phyloP scores from a whole-genome alignment of 805 yeast species.

The Kuraishia borneana region DNA sequence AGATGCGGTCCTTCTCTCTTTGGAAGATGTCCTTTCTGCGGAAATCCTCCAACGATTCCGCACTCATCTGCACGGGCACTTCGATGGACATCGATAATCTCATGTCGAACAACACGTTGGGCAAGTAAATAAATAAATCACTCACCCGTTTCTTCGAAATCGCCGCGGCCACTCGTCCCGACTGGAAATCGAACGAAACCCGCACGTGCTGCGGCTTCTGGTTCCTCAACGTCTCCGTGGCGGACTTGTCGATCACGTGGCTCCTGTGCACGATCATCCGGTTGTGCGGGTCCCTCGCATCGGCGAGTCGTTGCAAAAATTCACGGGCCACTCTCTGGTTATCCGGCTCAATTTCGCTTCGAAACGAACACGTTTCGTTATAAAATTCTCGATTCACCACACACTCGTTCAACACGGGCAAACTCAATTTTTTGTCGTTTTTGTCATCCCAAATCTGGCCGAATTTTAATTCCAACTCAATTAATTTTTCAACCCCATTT shows the following conservation, averaged over 20 bases:
- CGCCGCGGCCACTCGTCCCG: slow-evolving; percentile 56
- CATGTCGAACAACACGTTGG: slow-evolving; percentile 68
- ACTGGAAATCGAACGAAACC: slow-evolving; percentile 55
- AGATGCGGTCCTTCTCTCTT: slow-evolving; percentile 62
- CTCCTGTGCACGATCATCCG: slow-evolving; percentile 51
- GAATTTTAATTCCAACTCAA: slow-evolving; percentile 67
- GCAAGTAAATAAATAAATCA: slow-evolving; percentile 60
- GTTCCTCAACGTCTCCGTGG: slow-evolving; percentile 49
- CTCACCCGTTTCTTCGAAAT: slow-evolving; percentile 69
- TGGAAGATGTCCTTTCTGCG: slow-evolving; percentile 35
- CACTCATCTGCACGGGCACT: slow-evolving; percentile 50
- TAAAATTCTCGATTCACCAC: slow-evolving; percentile 39
- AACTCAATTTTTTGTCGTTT: slow-evolving; percentile 46
- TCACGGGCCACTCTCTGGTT: slow-evolving; percentile 47
- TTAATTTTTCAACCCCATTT: slow-evolving; percentile 29
- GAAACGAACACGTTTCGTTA: slow-evolving; percentile 42
- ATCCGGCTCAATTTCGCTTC: slow-evolving; percentile 53
- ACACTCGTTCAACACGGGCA: slow-evolving; percentile 63
- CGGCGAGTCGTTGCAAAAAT: slow-evolving; percentile 44
- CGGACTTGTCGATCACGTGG: slow-evolving; percentile 52
- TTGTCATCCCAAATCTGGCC: slow-evolving; percentile 60
- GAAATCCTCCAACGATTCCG: slow-evolving; percentile 41
- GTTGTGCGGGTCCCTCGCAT: slow-evolving; percentile 28
- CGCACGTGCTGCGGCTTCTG: slow-evolving; percentile 56
- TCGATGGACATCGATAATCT: slow-evolving; percentile 70